Conservation (phyloP, 2,329 filamentous ascomycete genomes). For the Diaporthe vexans region DNA sequence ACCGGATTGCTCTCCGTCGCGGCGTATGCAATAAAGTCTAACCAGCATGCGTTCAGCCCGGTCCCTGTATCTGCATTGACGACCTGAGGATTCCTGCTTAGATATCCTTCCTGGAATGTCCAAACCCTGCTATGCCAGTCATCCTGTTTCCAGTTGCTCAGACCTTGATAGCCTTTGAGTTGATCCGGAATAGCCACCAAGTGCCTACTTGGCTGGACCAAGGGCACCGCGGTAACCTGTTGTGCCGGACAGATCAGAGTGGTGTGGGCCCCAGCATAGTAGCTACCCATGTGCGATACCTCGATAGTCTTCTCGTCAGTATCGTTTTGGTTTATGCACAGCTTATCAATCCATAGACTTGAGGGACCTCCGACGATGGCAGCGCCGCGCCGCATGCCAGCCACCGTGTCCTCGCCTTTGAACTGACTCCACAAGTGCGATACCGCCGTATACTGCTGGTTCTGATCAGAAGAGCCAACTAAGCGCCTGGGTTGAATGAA, state of each 20-base stretch:
- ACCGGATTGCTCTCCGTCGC: neutral
- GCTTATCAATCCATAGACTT: constrained; percentile 13
- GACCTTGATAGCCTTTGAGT: neutral
- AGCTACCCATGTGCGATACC: constrained; percentile 3
- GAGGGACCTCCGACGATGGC: neutral
- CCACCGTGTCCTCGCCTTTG: neutral
- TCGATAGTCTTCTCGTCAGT: neutral
- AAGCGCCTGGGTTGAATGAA: constrained; percentile 4
- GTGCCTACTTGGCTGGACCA: constrained; percentile 4
- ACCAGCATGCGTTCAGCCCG: neutral
- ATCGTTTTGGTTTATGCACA: neutral
- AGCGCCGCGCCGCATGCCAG: neutral
- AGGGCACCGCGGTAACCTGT: neutral
- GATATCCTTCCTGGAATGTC: constrained; percentile 1
- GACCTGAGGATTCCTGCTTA: constrained; percentile 2
- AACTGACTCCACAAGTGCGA: constrained; percentile 3
- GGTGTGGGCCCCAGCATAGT: constrained; percentile 2
- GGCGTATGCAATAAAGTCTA: neutral
- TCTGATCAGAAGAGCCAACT: neutral
- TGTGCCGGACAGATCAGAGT: constrained; percentile 1
- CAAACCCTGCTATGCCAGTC: neutral
- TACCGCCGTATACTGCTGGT: neutral
- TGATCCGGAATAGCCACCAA: neutral
- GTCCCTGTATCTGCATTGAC: neutral
- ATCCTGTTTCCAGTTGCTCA: neutral